A percentile compares a stretch with the other conserved stretches of the same genome.
These are phyloP conservation scores for Bonia amplexicaulis DNA, from an alignment of 176 grass and related monocot genomes.

Conservation along the genomic window DNA sequence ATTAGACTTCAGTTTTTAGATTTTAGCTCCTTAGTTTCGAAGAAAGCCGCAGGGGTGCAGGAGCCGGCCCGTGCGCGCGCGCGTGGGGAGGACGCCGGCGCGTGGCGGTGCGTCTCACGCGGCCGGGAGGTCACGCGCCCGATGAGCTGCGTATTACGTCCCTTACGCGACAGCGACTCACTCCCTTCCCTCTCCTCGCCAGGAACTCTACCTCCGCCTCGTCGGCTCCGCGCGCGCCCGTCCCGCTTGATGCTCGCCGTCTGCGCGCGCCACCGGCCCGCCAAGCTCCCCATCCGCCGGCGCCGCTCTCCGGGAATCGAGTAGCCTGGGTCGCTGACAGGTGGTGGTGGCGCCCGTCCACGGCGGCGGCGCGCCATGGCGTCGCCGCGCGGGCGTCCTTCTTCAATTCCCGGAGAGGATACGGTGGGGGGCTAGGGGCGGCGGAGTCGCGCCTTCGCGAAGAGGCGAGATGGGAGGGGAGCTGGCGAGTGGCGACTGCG, in stretches of 20 bases:
- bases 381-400: constrained; percentile 44
- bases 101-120: too few relatives aligned
- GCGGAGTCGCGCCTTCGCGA: too few relatives aligned
- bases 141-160: too few relatives aligned
- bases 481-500: too few relatives aligned
- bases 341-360: constrained; percentile 36
- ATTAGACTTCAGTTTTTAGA: too few relatives aligned
- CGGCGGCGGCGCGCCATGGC: constrained; percentile 10
- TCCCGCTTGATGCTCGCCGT: constrained; percentile 53
- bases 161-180: background rate
- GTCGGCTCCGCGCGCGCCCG: background rate
- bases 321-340: constrained; percentile 17
- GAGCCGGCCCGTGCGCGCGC: too few relatives aligned
- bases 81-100: too few relatives aligned
- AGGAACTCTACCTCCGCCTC: background rate
- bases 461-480: too few relatives aligned
- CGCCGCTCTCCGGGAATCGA: constrained; percentile 26
- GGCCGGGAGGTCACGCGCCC: too few relatives aligned
- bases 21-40: too few relatives aligned
- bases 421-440: too few relatives aligned
- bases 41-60: too few relatives aligned
- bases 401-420: constrained; percentile 62
- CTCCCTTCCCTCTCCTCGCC: background rate
- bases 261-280: constrained; percentile 40
- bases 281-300: constrained; percentile 22